These are phyloP conservation scores for Diaporthe destruens DNA, from an alignment of 2,329 filamentous ascomycete genomes.

Conservation along the genomic window DNA sequence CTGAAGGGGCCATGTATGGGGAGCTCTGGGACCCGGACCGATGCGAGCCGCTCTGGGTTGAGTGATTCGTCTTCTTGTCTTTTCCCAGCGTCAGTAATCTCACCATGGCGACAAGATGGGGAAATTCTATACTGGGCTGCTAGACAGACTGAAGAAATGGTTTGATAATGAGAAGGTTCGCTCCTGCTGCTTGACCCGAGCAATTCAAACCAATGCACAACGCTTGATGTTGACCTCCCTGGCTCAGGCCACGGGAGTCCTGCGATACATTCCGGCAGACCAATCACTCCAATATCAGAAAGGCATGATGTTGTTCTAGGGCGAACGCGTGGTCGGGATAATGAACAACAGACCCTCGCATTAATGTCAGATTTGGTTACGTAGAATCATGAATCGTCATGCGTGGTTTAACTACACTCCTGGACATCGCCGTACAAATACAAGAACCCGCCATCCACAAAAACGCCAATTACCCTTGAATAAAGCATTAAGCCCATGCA, in stretches of 20 bases:
- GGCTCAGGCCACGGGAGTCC: too few relatives aligned
- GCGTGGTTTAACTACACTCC: background rate
- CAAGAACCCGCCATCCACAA: background rate
- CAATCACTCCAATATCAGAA: background rate
- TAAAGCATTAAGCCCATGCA: background rate
- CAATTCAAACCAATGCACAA: background rate
- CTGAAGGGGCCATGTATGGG: background rate
- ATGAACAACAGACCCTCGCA: background rate
- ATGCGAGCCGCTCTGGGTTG: conserved; percentile 3
- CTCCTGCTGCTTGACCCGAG: background rate
- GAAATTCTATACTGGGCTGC: background rate
- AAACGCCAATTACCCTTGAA: conserved; percentile 11
- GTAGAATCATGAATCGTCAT: conserved; percentile 8
- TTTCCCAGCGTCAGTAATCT: background rate
- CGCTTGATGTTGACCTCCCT: too few relatives aligned
- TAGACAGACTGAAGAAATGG: background rate
- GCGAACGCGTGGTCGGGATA: too few relatives aligned
- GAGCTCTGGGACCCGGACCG: background rate
- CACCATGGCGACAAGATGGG: background rate
- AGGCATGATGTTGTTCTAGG: too few relatives aligned
- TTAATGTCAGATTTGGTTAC: background rate
- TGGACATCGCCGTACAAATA: conserved; percentile 2
- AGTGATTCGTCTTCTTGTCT: background rate
- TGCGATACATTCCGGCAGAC: too few relatives aligned
- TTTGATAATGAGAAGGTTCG: background rate